Conservation (phyloP, 2,329 filamentous ascomycete genomes). For the Dothidotthia symphoricarpi region DNA sequence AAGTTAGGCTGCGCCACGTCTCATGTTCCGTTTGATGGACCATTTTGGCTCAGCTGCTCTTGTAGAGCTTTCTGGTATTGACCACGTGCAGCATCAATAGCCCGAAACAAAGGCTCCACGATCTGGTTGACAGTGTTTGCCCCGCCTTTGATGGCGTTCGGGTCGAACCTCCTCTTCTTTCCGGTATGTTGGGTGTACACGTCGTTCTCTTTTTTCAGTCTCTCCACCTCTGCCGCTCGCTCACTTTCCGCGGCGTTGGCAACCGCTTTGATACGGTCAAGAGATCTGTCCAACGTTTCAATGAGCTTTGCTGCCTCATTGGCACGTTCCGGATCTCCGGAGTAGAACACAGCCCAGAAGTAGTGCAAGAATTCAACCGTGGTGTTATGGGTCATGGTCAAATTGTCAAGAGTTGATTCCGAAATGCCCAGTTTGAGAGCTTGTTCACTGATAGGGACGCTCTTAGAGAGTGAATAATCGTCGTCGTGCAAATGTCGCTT, state of each 20-base stretch:
- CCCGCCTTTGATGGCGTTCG: constrained; percentile 70
- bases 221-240: constrained; percentile 64
- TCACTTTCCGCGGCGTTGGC: constrained; percentile 76
- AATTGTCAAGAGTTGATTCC: constrained; percentile 56
- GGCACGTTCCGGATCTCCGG: constrained; percentile 77
- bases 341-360: constrained; percentile 91
- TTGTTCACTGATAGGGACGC: constrained; percentile 26
- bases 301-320: constrained; percentile 77
- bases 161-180: constrained; percentile 69
- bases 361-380: constrained; percentile 95
- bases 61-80: constrained; percentile 70
- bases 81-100: constrained; percentile 67
- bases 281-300: constrained; percentile 75
- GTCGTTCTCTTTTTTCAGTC: constrained; percentile 67
- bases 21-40: constrained; percentile 6
- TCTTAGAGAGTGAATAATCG: constrained; percentile 31
- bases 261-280: constrained; percentile 76
- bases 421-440: constrained; percentile 38
- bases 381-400: constrained; percentile 82
- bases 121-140: constrained; percentile 71
- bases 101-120: constrained; percentile 69
- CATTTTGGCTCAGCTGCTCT: constrained; percentile 48
- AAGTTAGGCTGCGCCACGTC: not conserved
- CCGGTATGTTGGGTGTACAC: constrained; percentile 70
- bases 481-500: constrained; percentile 60